These are phyloP conservation scores for Sugiyamaella qingdaonensis DNA, from an alignment of 805 yeast genomes.

Conservation along the genomic window DNA sequence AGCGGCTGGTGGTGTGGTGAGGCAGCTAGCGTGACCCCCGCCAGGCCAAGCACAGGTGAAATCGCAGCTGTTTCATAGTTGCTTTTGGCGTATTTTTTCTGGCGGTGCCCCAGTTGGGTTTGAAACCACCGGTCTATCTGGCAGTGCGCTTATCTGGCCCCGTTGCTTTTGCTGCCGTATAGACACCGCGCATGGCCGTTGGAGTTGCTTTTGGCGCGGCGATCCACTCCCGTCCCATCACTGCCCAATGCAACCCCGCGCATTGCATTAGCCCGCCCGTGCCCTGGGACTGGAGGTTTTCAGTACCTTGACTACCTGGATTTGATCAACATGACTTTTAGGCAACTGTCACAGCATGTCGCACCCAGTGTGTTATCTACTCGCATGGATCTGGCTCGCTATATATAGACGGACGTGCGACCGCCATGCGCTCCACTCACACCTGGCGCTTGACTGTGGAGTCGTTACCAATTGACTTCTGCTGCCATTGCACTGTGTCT, in stretches of 20 bases:
- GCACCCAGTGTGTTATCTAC: conserved; percentile 2
- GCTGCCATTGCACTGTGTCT: no score
- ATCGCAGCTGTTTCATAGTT: not conserved
- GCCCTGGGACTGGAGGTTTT: not conserved
- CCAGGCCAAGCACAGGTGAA: no score
- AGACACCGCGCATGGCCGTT: conserved; percentile 1
- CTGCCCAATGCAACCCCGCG: not conserved
- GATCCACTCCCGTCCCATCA: not conserved
- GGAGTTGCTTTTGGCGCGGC: not conserved
- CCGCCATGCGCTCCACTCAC: not conserved
- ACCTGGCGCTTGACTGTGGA: conserved; percentile 2
- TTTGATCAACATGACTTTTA: not conserved
- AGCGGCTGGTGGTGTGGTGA: no score
- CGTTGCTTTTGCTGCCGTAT: conserved; percentile 3
- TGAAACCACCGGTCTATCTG: conserved; percentile 1
- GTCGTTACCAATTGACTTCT: not conserved
- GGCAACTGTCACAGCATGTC: not conserved
- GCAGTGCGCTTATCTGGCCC: conserved; percentile 1
- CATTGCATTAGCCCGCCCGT: conserved; percentile 1
- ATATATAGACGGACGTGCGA: not conserved
- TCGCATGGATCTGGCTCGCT: not conserved
- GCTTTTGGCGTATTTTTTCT: not conserved
- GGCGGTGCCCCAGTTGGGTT: not conserved
- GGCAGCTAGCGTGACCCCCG: no score
- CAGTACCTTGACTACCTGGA: not conserved